Evolutionary conservation across 371 early-diverging fungal species (phyloP), one percentile per base, ranked within the genome.

Genomic region (Lichtheimia hyalospora): DNA sequence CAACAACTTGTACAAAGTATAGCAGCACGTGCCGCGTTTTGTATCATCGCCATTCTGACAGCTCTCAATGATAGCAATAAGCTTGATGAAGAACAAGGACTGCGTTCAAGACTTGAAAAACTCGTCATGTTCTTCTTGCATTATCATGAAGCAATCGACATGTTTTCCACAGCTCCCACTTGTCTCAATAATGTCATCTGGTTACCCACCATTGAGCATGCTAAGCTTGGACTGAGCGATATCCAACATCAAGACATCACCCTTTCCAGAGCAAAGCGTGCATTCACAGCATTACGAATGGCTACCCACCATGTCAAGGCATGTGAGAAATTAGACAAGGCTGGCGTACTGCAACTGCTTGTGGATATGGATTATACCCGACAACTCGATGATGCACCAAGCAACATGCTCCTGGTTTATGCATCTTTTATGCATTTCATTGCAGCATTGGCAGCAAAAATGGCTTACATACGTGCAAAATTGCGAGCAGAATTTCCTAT

Each of bases 141-240:
- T 23, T 67, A 67, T 41, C 55, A 65, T 12, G 51, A 67, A 27
- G 72, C 70, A 1, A 67, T 71, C 6, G 61, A 67, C 7, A 52
- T 58, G 3, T 60, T 71, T 16, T 64, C 69, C 2, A 62, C 52
- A 1, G 58, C 72, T 2, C 54, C 69, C 1, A 61, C 65, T 12
- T 52, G 43, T 6, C 61, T 75, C 7, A 43, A 69, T 2, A 23
- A 52, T 1, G 50, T 50, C 21, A 49, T 75, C 2, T 75, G 69
- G 69, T 28, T 41, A 2, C 70, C 75, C 0, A 75, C 70, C 0
- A 64, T 75, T 15, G 61, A 65, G 3, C 46, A 61, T 8, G 75
- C 68, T 0, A 60, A 61, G 34, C 46, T 65, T 24, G 71, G 69
- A 0, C 40, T 74, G 8, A 23, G 16, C 2, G 56, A 49, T 6